Base-by-base conservation (phyloP, 2,329 filamentous ascomycete genomes). In the Penicillium concentricum region DNA sequence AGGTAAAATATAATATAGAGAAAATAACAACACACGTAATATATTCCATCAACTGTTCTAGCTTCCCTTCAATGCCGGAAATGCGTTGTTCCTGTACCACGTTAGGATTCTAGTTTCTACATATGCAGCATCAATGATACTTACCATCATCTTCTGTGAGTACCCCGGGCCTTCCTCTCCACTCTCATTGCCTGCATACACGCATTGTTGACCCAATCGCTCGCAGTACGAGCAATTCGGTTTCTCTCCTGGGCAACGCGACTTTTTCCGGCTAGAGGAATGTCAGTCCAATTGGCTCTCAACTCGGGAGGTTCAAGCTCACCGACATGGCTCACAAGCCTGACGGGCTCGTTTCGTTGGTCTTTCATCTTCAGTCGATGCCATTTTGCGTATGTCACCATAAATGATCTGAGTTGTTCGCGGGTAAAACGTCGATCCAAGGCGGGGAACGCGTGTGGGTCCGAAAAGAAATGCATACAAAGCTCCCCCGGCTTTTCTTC, bases 271-370 rank as follows among this genome's bases (percentile, higher is more conserved):
- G 7, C 70, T 72, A 15, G 0, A 18, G 2, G 4, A 54, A 22
- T 28, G 47, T 48, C 20, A 51, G 26, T 30, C 26, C 7, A 34
- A 35, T 32, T 10, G 35, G 13, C 6, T 32, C 37, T 15, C 2
- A 10, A 10, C 16, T 16, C 30, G 18, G 26, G 16, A 18, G 24
- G 5, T 18, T 20, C 16, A 26, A 28, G 35, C 67, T 59, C 58
- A 71, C 70, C 70, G 69, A 58, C 70, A 72, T 37, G 67, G 64
- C 50, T 70, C 69, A 47, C 70, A 72, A 26, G 70, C 69, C 52
- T 70, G 69, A 35, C 62, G 59, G n/a, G 59, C 59, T 16, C 62
- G 59, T 30, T 65, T 65, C 6, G 44, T 38, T 22, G 62, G 61
- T 28, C 62, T 58, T 51, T 59, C 62, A 7, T 58, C 59, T n/a